These are phyloP conservation scores for Tolypocladium amazonense DNA, from an alignment of 2,329 filamentous ascomycete genomes.

Conservation along the genomic window DNA sequence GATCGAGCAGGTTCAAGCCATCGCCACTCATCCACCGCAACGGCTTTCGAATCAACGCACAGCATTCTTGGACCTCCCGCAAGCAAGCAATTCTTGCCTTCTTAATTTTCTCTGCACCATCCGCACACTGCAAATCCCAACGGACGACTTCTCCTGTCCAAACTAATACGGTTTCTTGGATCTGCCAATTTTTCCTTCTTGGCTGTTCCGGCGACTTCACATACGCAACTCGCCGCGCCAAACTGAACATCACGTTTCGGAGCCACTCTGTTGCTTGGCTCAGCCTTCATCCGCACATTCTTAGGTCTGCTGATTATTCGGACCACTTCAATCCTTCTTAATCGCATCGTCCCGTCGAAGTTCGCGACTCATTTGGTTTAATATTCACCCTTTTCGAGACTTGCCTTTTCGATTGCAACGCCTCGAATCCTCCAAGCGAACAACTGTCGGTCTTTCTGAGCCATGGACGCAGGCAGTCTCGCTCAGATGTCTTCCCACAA, in stretches of 20 bases:
- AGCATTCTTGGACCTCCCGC: background rate
- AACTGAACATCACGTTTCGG: background rate
- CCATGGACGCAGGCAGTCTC: constrained; percentile 95
- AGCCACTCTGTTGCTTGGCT: background rate
- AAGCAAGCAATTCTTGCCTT: background rate
- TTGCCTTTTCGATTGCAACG: constrained; percentile 9
- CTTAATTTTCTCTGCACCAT: background rate
- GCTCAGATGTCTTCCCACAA: constrained; percentile 96
- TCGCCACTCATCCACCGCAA: background rate
- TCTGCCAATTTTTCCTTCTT: background rate
- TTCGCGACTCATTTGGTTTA: background rate
- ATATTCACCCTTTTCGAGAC: background rate
- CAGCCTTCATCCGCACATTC: background rate
- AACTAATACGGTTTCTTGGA: background rate
- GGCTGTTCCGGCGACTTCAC: constrained; percentile 2
- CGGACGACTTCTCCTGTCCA: background rate
- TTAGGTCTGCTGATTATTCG: background rate
- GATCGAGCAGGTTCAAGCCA: background rate
- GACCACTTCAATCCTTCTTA: constrained; percentile 4
- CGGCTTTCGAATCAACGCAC: background rate
- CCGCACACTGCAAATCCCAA: background rate
- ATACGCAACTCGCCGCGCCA: background rate
- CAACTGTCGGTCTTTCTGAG: constrained; percentile 24
- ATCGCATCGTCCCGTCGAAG: background rate
- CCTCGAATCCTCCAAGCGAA: constrained; percentile 1